Conservation (phyloP, 2,329 filamentous ascomycete species). For the Fusarium luffae region DNA sequence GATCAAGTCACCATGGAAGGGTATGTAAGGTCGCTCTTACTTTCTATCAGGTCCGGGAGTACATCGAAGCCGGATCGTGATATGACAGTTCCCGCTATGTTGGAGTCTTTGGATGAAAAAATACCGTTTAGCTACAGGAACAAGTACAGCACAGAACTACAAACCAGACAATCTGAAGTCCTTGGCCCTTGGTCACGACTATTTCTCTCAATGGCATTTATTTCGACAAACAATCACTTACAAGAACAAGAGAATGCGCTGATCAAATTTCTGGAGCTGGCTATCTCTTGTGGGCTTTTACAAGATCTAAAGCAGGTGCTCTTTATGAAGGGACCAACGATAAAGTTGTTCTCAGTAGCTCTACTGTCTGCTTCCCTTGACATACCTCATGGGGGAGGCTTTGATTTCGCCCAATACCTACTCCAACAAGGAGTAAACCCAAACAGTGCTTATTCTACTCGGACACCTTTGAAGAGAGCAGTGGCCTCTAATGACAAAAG, state of each 20-base stretch:
- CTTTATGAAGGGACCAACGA: background rate
- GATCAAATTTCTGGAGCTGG: background rate
- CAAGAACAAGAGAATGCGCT: fast-evolving
- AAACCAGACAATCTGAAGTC: background rate
- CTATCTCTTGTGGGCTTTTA: background rate
- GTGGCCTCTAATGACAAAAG: fast-evolving
- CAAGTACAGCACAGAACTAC: background rate
- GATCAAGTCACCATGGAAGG: fast-evolving
- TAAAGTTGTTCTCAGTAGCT: background rate
- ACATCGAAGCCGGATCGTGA: fast-evolving
- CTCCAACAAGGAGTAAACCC: background rate
- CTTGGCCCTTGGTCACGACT: background rate
- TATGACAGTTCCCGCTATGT: background rate
- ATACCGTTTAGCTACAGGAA: too few species aligned
- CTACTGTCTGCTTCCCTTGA: background rate
- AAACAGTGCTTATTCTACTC: background rate
- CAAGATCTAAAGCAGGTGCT: background rate
- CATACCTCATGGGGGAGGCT: fast-evolving
- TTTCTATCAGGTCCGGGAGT: background rate
- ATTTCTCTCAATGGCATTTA: background rate
- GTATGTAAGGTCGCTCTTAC: background rate
- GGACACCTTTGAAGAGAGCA: background rate
- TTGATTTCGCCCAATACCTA: background rate
- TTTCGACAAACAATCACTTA: background rate
- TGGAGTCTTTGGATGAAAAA: background rate